Evolutionary conservation across 1,284 basidiomycete genomes (phyloP), one percentile per base, ranked within the genome.

Genomic region (Cryptococcus deneoformans): DNA sequence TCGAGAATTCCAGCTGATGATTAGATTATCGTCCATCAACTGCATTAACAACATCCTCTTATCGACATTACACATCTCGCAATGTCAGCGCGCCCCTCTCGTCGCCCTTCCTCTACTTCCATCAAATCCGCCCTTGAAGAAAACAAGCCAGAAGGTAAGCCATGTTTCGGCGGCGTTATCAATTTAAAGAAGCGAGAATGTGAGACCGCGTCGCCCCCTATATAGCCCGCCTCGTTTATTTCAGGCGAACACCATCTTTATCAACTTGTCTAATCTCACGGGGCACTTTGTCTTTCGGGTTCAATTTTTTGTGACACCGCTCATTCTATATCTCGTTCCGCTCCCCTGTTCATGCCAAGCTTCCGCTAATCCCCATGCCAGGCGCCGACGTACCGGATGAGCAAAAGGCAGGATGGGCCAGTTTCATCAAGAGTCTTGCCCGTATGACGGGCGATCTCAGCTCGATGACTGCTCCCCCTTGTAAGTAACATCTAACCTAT

Each of bases 361-460:
- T 44, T n/a, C 40, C 10, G 36, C n/a, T 52, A 44, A 16, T n/a
- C 50, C 16, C 10, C 39, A 46, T 58, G 39, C 24, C 61, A 75
- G 71, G 65, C 60, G 73, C 73, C 66, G 77, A 72, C 51, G 74
- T 78, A 34, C 77, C 77, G 46, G 65, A 71, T 55, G 77, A 75
- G 56, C 77, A 78, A 61, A 77, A 78, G 67, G 77, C 76, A 48
- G 73, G 75, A 71, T 79, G 78, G 78, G 61, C 72, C 20, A 71
- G 70, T 35, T 79, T 77, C 64, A 73, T 77, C 71, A 80, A 77
- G 66, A 66, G 87, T 57, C 86, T 93, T 64, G 85, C 89, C 46
- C 86, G 86, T 52, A 86, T 92, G 73, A 90, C 90, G 2, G 94
- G 94, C 58, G 95, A 99, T 80, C 83, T 99, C 53, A 95, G 89